phyloP scores from a whole-genome alignment of 306 rosid genomes.

The Vigna mungo region DNA sequence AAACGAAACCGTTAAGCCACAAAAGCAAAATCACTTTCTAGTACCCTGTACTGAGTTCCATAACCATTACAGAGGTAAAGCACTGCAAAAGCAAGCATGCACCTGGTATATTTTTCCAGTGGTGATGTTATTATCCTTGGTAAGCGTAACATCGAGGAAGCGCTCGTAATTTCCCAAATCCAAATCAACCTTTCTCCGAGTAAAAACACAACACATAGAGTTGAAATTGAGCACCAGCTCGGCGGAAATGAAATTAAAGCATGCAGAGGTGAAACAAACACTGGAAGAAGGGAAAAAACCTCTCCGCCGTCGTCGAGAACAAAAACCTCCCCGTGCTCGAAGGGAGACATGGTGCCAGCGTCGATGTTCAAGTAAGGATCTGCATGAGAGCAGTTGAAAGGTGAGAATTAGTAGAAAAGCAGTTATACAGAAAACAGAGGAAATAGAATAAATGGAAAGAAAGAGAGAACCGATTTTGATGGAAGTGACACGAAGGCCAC shows the following conservation, averaged over 20 bases:
- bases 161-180: slow-evolving; percentile 99
- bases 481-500: slow-evolving; percentile 98
- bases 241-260: slow-evolving; percentile 35
- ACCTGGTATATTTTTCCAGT: slow-evolving; percentile 98
- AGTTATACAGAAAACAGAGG: neutral
- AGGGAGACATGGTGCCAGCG: slow-evolving; percentile 99
- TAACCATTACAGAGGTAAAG: slow-evolving; percentile 15
- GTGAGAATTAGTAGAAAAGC: no score
- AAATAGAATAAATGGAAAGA: neutral
- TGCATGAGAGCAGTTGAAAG: slow-evolving; percentile 42
- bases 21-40: neutral
- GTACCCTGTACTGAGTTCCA: neutral
- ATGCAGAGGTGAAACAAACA: neutral
- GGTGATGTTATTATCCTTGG: slow-evolving; percentile 91
- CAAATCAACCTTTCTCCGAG: slow-evolving; percentile 77
- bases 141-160: slow-evolving; percentile 88
- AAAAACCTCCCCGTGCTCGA: slow-evolving; percentile 99
- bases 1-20: slow-evolving; percentile 30
- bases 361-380: slow-evolving; percentile 98
- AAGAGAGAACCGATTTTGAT: slow-evolving; percentile 82
- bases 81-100: slow-evolving; percentile 28
- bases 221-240: slow-evolving; percentile 25
- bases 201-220: slow-evolving; percentile 32
- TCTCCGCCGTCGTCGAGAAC: slow-evolving; percentile 99
- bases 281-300: slow-evolving; percentile 51